Evolutionary conservation across 441 rosid species (phyloP), one percentile per base, ranked within the genome.

Genomic region (Mallotus repandus): DNA sequence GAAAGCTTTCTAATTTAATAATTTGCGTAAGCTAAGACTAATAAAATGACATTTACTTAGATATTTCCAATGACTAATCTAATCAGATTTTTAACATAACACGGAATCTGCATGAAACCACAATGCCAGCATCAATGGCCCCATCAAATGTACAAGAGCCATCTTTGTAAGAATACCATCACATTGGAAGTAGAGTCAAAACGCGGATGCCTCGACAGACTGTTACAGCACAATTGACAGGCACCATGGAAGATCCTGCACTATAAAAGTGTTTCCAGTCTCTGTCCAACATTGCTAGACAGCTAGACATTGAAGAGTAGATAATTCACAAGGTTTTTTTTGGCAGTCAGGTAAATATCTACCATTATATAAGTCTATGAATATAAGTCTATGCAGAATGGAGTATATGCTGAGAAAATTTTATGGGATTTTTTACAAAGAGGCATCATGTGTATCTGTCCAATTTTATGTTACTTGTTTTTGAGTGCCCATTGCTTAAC

Each of bases 241-340:
- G 65, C 70, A 68, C 59, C 25, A 18, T 22, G 56, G 55, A 49
- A 52, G 52, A 60, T 55, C 41, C 58, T 75, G 67, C 62, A 65
- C 52, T 69, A 70, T 53, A 32, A 58, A 77, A 74, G 63, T 59
- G 80, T 25, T 66, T 57, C 66, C 35, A 45, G 71, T 56, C 59
- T 65, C 49, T 66, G 75, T 80, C 80, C 69, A 74, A 60, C 80
- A 69, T 61, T 6, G 70, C 50, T 78, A 78, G 90, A 85, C 85
- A 62, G 89, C 75, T 85, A 83, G 90, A 59, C 85, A 75, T 82
- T 81, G 90, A 88, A 84, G 81, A 84, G 86, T 81, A 76, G 91
- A 79, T 82, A 76, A 79, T 9, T 45, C 0, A 45, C 70, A 75
- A 62, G 78, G 84, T 79, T 75, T 84, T 84, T 75, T 86, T 74